Conservation (phyloP, 805 yeast genomes). For the Maudiozyma turicensis region DNA sequence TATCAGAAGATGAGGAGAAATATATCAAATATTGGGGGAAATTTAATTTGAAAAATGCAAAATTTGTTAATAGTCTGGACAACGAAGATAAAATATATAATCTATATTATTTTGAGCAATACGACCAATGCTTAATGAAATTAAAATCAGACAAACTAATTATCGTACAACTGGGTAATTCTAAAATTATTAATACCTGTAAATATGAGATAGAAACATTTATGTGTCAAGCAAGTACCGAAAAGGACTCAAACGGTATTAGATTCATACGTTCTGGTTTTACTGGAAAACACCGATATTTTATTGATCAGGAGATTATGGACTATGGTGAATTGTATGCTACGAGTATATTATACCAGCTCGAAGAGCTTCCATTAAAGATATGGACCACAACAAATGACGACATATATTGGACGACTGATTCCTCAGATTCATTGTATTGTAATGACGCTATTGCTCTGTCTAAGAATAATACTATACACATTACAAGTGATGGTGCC, state of each 20-base stretch:
- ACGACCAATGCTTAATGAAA: background rate
- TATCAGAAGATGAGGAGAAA: constrained; percentile 5
- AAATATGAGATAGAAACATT: background rate
- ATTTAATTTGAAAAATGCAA: constrained; percentile 3
- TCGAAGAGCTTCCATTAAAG: background rate
- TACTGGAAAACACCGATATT: background rate
- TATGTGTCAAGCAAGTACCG: background rate
- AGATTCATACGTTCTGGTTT: constrained; percentile 1
- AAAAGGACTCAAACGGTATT: background rate
- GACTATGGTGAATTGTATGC: background rate
- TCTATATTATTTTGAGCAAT: constrained; percentile 4
- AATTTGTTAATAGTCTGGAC: background rate
- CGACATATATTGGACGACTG: background rate
- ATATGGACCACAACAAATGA: background rate
- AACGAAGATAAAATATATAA: constrained; percentile 7
- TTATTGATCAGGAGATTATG: background rate
- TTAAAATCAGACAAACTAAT: background rate
- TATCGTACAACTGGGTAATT: background rate
- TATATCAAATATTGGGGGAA: constrained; percentile 5
- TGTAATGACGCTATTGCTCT: background rate
- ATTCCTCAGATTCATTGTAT: background rate
- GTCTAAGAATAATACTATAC: background rate
- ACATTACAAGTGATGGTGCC: background rate
- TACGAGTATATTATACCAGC: background rate
- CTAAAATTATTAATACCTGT: background rate